A percentile compares a stretch with the other conserved stretches of the same genome.
Evolutionary conservation across 2,329 filamentous ascomycete species (phyloP).

Genomic region (Xylariaceae sp.): DNA sequence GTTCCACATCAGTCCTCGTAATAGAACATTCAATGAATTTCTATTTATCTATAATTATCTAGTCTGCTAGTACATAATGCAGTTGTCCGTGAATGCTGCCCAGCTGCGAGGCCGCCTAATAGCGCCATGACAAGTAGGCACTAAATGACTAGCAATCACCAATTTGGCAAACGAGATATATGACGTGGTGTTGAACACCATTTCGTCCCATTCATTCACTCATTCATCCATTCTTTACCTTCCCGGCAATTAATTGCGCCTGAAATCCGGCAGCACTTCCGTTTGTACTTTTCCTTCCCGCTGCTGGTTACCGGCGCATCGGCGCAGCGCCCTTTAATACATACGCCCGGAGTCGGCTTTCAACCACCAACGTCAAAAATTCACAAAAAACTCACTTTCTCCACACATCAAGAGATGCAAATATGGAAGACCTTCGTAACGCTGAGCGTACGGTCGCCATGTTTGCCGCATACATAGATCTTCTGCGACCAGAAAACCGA

Average conservation of each 20-base stretch:
- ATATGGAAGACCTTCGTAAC: slow-evolving; percentile 33
- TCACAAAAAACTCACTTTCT: neutral
- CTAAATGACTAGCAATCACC: neutral
- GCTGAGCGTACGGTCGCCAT: slow-evolving; percentile 27
- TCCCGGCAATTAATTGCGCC: no score
- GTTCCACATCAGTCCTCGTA: neutral
- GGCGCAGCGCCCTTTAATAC: neutral
- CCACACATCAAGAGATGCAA: neutral
- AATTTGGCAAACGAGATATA: neutral
- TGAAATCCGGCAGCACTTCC: no score
- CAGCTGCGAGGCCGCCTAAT: neutral
- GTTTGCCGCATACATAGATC: slow-evolving; percentile 26
- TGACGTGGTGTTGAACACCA: neutral
- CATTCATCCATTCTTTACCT: no score
- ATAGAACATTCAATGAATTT: neutral
- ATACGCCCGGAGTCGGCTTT: neutral
- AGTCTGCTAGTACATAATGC: no score
- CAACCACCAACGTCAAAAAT: neutral
- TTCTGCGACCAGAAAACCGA: slow-evolving; percentile 18
- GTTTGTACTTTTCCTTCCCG: neutral
- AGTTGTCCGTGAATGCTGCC: neutral
- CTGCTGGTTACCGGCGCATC: neutral
- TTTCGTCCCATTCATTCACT: neutral
- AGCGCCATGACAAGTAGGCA: neutral
- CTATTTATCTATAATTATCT: neutral